These are phyloP conservation scores for Lipomyces kockii DNA, from an alignment of 805 yeast genomes.

Conservation along the genomic window DNA sequence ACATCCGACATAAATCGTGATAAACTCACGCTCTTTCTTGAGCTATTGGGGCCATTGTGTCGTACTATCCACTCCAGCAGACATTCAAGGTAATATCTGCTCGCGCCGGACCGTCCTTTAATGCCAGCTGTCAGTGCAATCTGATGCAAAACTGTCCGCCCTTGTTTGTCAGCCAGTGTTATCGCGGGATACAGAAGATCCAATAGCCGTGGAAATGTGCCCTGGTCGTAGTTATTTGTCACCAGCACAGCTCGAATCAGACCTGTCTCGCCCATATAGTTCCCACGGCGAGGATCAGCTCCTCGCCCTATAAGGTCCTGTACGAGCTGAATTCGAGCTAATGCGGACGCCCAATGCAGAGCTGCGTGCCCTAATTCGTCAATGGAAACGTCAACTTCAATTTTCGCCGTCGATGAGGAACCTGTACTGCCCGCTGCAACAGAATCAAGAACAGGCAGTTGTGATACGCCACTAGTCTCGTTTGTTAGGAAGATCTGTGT, in stretches of 20 bases:
- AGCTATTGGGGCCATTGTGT: conserved; percentile 52
- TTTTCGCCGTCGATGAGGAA: conserved; percentile 41
- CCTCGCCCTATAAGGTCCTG: conserved; percentile 68
- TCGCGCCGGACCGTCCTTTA: conserved; percentile 71
- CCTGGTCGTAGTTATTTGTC: conserved; percentile 79
- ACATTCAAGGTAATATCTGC: conserved; percentile 72
- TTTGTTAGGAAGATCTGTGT: conserved; percentile 58
- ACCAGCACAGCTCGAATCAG: conserved; percentile 81
- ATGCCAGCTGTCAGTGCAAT: conserved; percentile 80
- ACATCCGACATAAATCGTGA: conserved; percentile 67
- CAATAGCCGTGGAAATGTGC: conserved; percentile 71
- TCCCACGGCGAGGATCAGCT: conserved; percentile 71
- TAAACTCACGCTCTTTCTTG: conserved; percentile 48
- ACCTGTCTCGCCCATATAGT: conserved; percentile 85
- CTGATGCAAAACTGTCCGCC: conserved; percentile 84
- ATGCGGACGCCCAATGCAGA: conserved; percentile 93
- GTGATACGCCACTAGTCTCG: conserved; percentile 45
- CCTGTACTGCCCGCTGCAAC: conserved; percentile 15
- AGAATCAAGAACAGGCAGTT: conserved; percentile 43
- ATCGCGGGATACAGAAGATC: conserved; percentile 77
- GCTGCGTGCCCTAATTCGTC: conserved; percentile 95
- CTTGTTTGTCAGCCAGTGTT: conserved; percentile 65
- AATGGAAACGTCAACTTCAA: conserved; percentile 80
- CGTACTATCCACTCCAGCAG: conserved; percentile 78
- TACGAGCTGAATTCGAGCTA: conserved; percentile 76